Evolutionary conservation across 2,329 filamentous ascomycete genomes (phyloP).

Genomic region (Trichoderma arundinaceum): DNA sequence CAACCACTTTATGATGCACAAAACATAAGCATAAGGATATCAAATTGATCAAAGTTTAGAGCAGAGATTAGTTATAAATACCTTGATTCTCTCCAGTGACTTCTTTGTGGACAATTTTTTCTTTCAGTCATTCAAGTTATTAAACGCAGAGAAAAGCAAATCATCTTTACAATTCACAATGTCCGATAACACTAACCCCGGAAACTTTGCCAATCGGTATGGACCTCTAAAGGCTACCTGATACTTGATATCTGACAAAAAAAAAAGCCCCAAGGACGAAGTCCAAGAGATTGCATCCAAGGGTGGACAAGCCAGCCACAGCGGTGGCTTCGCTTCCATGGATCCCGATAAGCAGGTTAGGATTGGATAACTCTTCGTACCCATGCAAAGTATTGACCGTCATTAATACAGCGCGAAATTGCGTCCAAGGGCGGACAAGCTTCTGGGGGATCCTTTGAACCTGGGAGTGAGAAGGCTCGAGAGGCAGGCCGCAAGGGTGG

Average conservation of each 20-base stretch:
- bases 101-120: fast-evolving
- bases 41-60: neutral
- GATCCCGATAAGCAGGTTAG: slow-evolving; percentile 49
- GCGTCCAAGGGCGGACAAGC: slow-evolving; percentile 61
- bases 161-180: slow-evolving; percentile 66
- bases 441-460: slow-evolving; percentile 60
- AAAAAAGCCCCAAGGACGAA: slow-evolving; percentile 47
- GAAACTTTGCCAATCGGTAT: slow-evolving; percentile 41
- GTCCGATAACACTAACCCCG: slow-evolving; percentile 66
- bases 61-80: slow-evolving; percentile 5
- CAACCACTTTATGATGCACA: neutral
- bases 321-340: slow-evolving; percentile 49
- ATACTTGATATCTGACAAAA: neutral
- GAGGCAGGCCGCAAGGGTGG: slow-evolving; percentile 63
- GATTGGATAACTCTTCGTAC: no score
- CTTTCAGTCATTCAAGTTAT: no score
- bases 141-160: neutral
- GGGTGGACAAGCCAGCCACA: slow-evolving; percentile 48
- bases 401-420: slow-evolving; percentile 53
- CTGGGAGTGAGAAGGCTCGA: slow-evolving; percentile 56
- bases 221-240: neutral
- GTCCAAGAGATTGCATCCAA: slow-evolving; percentile 51
- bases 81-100: neutral
- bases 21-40: neutral
- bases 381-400: slow-evolving; percentile 38